Evolutionary conservation across 805 yeast species (phyloP).

Genomic region (Limtongia smithiae): DNA sequence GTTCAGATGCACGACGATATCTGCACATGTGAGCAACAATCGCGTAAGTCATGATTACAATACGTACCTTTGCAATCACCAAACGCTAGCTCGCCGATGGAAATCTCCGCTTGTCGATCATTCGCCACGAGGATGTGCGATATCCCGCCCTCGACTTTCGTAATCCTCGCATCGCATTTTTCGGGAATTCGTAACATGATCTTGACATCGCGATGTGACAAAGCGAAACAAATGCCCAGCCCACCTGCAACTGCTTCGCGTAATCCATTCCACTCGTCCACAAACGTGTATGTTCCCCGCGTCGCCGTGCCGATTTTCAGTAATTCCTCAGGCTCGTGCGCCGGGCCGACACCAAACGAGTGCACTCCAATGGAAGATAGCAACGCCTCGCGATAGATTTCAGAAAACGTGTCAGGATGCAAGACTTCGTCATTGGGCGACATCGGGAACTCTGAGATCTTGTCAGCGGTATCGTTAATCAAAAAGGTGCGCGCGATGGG

Average conservation of each 20-base stretch:
- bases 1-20: slow-evolving; percentile 16
- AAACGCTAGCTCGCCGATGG: slow-evolving; percentile 19
- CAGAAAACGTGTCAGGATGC: background rate
- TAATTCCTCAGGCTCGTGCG: slow-evolving; percentile 28
- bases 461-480: slow-evolving; percentile 6
- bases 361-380: slow-evolving; percentile 16
- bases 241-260: slow-evolving; percentile 22
- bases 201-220: slow-evolving; percentile 21
- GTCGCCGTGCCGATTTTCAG: slow-evolving; percentile 16
- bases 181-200: slow-evolving; percentile 17
- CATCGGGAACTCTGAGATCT: background rate
- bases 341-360: slow-evolving; percentile 30
- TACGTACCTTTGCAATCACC: slow-evolving; percentile 12
- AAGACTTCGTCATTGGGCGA: background rate
- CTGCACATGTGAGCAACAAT: too few relatives aligned
- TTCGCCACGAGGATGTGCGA: slow-evolving; percentile 3
- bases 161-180: slow-evolving; percentile 14
- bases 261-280: slow-evolving; percentile 27
- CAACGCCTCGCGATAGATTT: slow-evolving; percentile 3
- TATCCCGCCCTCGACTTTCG: slow-evolving; percentile 18
- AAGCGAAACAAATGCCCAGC: slow-evolving; percentile 18
- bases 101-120: slow-evolving; percentile 19
- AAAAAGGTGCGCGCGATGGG: slow-evolving; percentile 11
- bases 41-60: background rate
- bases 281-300: slow-evolving; percentile 29